Evolutionary conservation across 106 monocot genomes (phyloP), one percentile per base, ranked within the genome.

Genomic region (Platanthera guangdongensis): DNA sequence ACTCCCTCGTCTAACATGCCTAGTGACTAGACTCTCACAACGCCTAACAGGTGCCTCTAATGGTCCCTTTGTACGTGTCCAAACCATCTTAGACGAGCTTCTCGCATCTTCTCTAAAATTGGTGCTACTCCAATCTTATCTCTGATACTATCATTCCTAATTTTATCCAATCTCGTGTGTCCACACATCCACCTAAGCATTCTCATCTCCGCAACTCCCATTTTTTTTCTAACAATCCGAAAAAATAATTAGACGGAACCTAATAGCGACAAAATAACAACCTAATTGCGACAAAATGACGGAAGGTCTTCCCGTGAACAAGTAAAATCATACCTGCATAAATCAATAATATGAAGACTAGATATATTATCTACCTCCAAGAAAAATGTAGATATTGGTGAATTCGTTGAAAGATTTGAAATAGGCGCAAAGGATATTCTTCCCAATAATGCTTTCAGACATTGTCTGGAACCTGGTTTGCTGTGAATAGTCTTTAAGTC

Each of bases 381-480:
- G 3, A 4, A 10, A 65, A 13, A 10, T 5, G 5, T 8, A 4
- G 32, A 67, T 45, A 30, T 32, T 12, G 32, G 67, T 13, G 6
- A 60, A 60, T 19, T 19, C 8, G 59, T 2, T 30, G 8, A 2
- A 70, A 48, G 8, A 16, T 47, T 57, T 9, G 57, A n/a, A 47
- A 67, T 45, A 50, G 51, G 3, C 60, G 12, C 28, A 86, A 90
- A 92, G 93, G 93, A 93, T 93, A 93, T 93, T 93, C 79, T 90
- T 93, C 15, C 82, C 71, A 57, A 93, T 75, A 79, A 93, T 90
- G 75, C 75, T 79, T 57, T 87, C 90, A 9, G 93, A 90, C 93
- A 93, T 87, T 10, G 84, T 49, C 79, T 93, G 90, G 76, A 93
- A 93, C 74, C 89, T 89, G 65, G 69, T 82, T 89, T 90, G 87